Evolutionary conservation across 768 basidiomycete genomes (phyloP), one percentile per base, ranked within the genome.

Genomic region (Lanmaoa pseudosensibilis): DNA sequence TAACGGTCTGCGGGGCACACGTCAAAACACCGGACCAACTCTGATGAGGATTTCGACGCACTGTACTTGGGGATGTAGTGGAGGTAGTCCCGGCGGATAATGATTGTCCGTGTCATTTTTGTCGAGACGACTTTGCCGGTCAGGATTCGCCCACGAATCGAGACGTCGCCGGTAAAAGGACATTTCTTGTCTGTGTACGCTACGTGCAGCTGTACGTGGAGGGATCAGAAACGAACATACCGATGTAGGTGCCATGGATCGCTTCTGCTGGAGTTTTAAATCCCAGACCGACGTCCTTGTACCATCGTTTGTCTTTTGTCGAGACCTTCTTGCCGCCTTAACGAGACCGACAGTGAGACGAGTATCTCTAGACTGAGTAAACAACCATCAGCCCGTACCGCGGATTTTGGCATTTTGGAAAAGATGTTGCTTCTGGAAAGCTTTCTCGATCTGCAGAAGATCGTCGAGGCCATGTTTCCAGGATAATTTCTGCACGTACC

Each of bases 1-100:
- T 98, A 98, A 81, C 96, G 93, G 81, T 94, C 92, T 94, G 43
- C 34, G n/a, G 37, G 27, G 7, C 21, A 52, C 39, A 21, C 33
- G 53, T 66, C 57, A 66, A 54, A 34, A 50, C 34, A 49, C 30
- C 38, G 23, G 38, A 44, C 45, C 43, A 45, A 21, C 23, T 40
- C 52, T 27, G 53, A 49, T 12, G 25, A 21, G 13, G 43, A n/a
- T 23, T 34, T 43, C 7, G 18, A 83, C 91, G 71, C 73, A 94
- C 92, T 90, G 84, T 98, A 99, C 83, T 99, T 99, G 65, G 95
- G 93, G 74, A 99, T 84, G 80, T 94, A 98, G 79, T 94, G 92
- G 46, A 94, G 85, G 77, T 93, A 93, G 77, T 94, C 90, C 63
- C 90, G 82, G 62, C 97, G 94, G 78, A 99, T 94, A 78, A 98